Conservation (phyloP, 2,329 filamentous ascomycete species). For the Amauroascus verrucosus region DNA sequence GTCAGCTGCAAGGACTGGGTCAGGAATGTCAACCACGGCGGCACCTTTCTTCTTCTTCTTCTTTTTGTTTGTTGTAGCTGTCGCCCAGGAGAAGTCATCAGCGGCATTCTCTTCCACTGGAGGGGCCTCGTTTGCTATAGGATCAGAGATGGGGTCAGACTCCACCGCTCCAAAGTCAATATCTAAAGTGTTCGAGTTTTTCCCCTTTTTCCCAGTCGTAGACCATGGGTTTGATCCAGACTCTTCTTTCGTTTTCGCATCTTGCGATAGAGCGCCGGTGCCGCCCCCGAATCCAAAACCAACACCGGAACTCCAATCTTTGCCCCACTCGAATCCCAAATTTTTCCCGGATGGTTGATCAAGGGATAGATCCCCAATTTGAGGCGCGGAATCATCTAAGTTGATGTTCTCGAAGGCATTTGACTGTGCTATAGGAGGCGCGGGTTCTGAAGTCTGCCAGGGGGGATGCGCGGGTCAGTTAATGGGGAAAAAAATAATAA, state of each 20-base stretch:
- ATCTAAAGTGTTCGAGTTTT: conserved; percentile 32
- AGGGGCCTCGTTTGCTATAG: conserved; percentile 20
- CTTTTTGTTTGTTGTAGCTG: conserved; percentile 45
- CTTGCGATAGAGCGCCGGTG: conserved; percentile 16
- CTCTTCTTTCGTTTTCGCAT: conserved; percentile 20
- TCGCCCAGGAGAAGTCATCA: conserved; percentile 33
- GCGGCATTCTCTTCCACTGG: conserved; percentile 31
- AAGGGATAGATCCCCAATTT: conserved; percentile 45
- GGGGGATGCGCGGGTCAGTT: conserved; percentile 1
- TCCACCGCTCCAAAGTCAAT: conserved; percentile 31
- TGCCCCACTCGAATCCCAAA: conserved; percentile 48
- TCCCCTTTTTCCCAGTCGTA: conserved; percentile 27
- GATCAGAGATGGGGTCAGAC: conserved; percentile 31
- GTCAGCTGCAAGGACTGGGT: conserved; percentile 19
- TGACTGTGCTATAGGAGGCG: conserved; percentile 27
- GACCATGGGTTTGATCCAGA: conserved; percentile 34
- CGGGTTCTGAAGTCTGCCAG: conserved; percentile 24
- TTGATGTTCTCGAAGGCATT: conserved; percentile 60
- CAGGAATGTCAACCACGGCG: conserved; percentile 36
- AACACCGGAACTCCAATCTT: conserved; percentile 47
- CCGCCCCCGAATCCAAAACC: conserved; percentile 18
- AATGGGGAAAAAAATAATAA: too few species aligned
- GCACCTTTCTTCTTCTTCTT: conserved; percentile 31
- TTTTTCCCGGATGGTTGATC: conserved; percentile 31
- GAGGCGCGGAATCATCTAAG: conserved; percentile 50